phyloP scores from a whole-genome alignment of 169 alveolate species.

The Cryptosporidium sp. region DNA sequence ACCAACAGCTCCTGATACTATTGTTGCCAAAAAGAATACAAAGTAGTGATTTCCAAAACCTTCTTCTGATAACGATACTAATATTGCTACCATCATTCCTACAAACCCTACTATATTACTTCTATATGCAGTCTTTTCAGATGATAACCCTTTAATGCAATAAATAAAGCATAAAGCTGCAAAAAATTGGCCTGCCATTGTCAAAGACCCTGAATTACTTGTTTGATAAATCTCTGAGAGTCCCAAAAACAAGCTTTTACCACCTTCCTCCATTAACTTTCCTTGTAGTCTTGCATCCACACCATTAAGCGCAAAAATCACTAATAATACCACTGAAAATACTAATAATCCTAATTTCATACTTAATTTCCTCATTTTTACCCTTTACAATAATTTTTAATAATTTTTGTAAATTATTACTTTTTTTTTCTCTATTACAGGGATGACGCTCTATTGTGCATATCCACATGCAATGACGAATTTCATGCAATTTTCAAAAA shows the following conservation, averaged over 20 bases:
- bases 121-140: slow-evolving; percentile 60
- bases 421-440: slow-evolving; percentile 3
- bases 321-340: background rate
- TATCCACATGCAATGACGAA: slow-evolving; percentile 26
- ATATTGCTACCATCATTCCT: slow-evolving; percentile 65
- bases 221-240: background rate
- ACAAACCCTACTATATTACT: slow-evolving; percentile 75
- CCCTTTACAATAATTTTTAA: background rate
- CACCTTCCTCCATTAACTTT: background rate
- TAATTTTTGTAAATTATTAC: background rate
- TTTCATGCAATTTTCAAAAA: background rate
- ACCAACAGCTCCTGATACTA: slow-evolving; percentile 79
- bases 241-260: background rate
- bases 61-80: slow-evolving; percentile 65
- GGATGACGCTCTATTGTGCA: background rate
- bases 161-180: slow-evolving; percentile 70
- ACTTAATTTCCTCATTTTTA: slow-evolving; percentile 1
- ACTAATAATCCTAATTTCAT: background rate
- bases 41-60: slow-evolving; percentile 75
- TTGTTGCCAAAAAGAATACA: slow-evolving; percentile 77
- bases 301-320: background rate
- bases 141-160: slow-evolving; percentile 69
- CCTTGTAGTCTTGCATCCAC: slow-evolving; percentile 35
- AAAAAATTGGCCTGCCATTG: slow-evolving; percentile 52
- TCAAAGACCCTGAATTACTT: slow-evolving; percentile 25